These are phyloP conservation scores for Metarhizium sp. DNA, from an alignment of 2,329 filamentous ascomycete genomes.

Conservation along the genomic window DNA sequence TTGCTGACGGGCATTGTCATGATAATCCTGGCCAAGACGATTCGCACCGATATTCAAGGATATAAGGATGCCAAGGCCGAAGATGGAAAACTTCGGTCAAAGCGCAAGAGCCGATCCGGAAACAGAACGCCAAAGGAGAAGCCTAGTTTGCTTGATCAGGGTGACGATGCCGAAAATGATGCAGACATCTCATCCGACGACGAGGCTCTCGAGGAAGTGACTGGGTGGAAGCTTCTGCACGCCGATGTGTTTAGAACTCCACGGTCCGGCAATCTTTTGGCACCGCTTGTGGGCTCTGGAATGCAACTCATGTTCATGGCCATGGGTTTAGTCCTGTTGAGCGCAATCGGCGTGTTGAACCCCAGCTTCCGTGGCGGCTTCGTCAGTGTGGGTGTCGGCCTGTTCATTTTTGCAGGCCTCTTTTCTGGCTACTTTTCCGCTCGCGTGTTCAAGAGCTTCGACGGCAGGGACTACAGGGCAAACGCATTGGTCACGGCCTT, in stretches of 20 bases:
- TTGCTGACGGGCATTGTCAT: conserved; percentile 70
- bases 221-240: conserved; percentile 82
- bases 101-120: conserved; percentile 34
- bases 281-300: conserved; percentile 74
- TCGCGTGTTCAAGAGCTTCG: conserved; percentile 74
- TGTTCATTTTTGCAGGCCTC: conserved; percentile 74
- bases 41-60: conserved; percentile 68
- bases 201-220: conserved; percentile 64
- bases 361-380: conserved; percentile 87
- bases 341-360: conserved; percentile 69
- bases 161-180: conserved; percentile 41
- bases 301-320: conserved; percentile 82
- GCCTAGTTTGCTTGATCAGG: conserved; percentile 51
- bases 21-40: conserved; percentile 71
- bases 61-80: conserved; percentile 58
- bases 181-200: conserved; percentile 43
- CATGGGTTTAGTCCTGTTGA: conserved; percentile 59
- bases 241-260: conserved; percentile 81
- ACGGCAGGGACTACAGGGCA: conserved; percentile 62
- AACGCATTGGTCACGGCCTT: conserved; percentile 71
- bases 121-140: conserved; percentile 33
- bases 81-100: conserved; percentile 52
- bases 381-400: conserved; percentile 70
- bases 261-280: conserved; percentile 59
- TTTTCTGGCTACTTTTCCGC: conserved; percentile 86